Conservation (phyloP, 164 flowering plant species). For the Vitis amurensis region DNA sequence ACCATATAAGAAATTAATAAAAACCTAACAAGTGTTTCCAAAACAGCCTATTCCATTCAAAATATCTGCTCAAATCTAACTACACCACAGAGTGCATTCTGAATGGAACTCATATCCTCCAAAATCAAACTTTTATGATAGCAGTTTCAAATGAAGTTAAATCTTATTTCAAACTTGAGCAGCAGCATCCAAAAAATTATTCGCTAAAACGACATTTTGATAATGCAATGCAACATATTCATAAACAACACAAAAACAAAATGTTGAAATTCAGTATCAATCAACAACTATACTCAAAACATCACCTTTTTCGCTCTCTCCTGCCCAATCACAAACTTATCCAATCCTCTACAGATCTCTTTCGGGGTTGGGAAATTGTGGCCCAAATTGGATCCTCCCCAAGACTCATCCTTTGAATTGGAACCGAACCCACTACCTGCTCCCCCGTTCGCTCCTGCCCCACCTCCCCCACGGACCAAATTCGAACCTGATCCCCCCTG, state of each 20-base stretch:
- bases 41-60: too few species aligned
- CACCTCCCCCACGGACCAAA: conserved; percentile 29
- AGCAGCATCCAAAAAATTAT: too few species aligned
- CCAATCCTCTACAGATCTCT: conserved; percentile 86
- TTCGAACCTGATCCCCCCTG: conserved; percentile 16
- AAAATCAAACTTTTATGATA: too few species aligned
- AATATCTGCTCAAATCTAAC: too few species aligned
- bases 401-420: conserved; percentile 53
- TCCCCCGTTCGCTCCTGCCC: conserved; percentile 26
- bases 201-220: too few species aligned
- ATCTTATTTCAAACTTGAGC: too few species aligned
- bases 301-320: conserved; percentile 91
- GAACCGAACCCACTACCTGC: conserved; percentile 50
- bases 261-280: background rate
- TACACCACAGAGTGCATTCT: too few species aligned
- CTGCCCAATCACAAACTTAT: conserved; percentile 94
- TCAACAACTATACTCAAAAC: background rate
- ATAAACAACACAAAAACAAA: background rate
- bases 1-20: too few species aligned
- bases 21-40: too few species aligned
- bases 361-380: conserved; percentile 80
- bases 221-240: too few species aligned
- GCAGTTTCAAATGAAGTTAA: too few species aligned
- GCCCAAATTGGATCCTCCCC: conserved; percentile 91
- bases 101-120: too few species aligned